A percentile compares a stretch with the other conserved stretches of the same genome.
Evolutionary conservation across 140 eudicot genomes (phyloP).

Genomic region (Bidens hawaiensis): DNA sequence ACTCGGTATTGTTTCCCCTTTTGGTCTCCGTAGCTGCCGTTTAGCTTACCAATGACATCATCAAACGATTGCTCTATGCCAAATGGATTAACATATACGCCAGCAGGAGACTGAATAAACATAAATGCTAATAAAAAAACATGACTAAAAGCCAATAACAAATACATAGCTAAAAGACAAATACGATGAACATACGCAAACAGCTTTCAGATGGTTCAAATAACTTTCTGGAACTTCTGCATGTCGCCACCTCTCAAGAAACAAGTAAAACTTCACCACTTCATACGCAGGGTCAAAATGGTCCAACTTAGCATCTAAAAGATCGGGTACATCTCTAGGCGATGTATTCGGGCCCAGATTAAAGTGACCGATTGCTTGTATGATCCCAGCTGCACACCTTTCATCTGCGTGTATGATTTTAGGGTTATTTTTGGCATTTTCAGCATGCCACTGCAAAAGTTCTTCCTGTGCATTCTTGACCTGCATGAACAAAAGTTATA

Average conservation of each 20-base stretch:
- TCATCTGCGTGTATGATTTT: conserved; percentile 78
- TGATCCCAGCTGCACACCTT: conserved; percentile 92
- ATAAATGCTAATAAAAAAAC: background rate
- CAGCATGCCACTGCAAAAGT: conserved; percentile 87
- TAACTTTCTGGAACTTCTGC: conserved; percentile 66
- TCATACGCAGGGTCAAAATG: conserved; percentile 78
- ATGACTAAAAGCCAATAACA: background rate
- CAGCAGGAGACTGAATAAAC: conserved; percentile 53
- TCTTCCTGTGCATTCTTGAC: conserved; percentile 96
- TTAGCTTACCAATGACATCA: conserved; percentile 49
- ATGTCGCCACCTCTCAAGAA: conserved; percentile 78
- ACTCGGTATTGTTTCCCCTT: conserved; percentile 59
- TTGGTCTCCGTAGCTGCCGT: conserved; percentile 59
- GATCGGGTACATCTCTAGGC: conserved; percentile 53
- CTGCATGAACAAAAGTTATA: conserved; percentile 28
- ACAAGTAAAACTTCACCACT: conserved; percentile 76
- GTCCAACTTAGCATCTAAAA: conserved; percentile 50
- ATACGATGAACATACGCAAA: conserved; percentile 44
- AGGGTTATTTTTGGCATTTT: conserved; percentile 77
- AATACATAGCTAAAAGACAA: background rate
- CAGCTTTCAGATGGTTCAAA: conserved; percentile 53
- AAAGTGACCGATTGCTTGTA: conserved; percentile 88
- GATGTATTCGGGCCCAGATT: conserved; percentile 71
- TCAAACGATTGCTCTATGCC: conserved; percentile 58
- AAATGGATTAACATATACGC: conserved; percentile 55